Base-by-base conservation (phyloP, 257 asterid species). In the Gentiana dahurica region DNA sequence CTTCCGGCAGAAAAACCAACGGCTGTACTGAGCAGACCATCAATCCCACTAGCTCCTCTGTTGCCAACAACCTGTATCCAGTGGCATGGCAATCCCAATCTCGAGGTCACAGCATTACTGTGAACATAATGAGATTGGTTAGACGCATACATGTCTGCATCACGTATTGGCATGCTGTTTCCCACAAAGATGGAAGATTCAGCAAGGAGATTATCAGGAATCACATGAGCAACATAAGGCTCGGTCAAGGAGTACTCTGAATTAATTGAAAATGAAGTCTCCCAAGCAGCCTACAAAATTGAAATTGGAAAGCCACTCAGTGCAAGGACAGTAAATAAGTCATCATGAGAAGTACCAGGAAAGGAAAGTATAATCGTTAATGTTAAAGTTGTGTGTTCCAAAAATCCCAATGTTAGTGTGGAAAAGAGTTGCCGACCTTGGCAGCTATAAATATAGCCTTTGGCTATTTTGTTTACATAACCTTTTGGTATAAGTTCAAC, bases 91-190 rank as follows among this genome's bases (percentile, higher is more conserved):
- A 87, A 74, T 63, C 84, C 88, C 52, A 92, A 66, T 66, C 71
- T 76, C n/a, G 64, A 61, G 77, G 70, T 69, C 57, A 68, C 63
- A 32, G 83, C 60, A 57, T 71, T 50, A 62, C 60, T 72, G 44
- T 77, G 85, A 15, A 74, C 66, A 64, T 72, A 60, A 51, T 77
- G 76, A 72, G 71, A 85, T 83, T 72, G 64, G 64, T 71, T 83
- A 77, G 74, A 73, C 12, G 88, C 93, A 52, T 81, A 92, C 94
- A 83, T 92, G 76, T 92, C 97, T 24, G 91, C 88, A 67, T 92
- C 99, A 58, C 97, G 97, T 60, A 92, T 68, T 9, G 99, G 83
- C 99, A 92, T 92, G 93, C 99, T 92, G 84, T 92, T 92, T 56
- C 99, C 99, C 15, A 79, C 65, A 76, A 92, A 92, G 59, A 92